Percentiles rank a stretch among this genome's conserved stretches.
phyloP scores from a whole-genome alignment of 1,284 basidiomycete genomes.

The Pyrrhoderma lamaoense region DNA sequence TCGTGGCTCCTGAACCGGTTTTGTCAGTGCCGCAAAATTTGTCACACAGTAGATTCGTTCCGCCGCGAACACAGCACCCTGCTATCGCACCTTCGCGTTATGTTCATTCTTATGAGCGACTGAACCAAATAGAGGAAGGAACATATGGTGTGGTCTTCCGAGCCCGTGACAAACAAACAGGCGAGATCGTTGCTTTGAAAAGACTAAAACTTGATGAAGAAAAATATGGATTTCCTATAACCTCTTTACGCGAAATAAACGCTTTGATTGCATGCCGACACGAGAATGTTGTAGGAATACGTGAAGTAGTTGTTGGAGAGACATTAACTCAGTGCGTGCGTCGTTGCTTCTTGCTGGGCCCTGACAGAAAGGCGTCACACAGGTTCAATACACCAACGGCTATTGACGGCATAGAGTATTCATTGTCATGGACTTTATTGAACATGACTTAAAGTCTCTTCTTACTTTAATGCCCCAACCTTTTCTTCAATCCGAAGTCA shows the following conservation, averaged over 20 bases:
- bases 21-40: conserved; percentile 3
- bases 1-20: conserved; percentile 16
- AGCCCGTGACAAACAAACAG: conserved; percentile 87
- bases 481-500: conserved; percentile 96
- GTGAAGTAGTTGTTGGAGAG: conserved; percentile 98
- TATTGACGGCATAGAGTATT: conserved; percentile 64
- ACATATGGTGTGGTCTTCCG: conserved; percentile 98
- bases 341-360: conserved; percentile 9
- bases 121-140: conserved; percentile 99
- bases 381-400: conserved; percentile 4
- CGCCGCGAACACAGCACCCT: conserved; percentile 69
- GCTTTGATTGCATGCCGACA: conserved; percentile 89
- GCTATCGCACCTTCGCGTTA: conserved; percentile 77
- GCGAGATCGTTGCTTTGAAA: conserved; percentile 94
- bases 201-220: conserved; percentile 98
- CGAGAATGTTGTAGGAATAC: conserved; percentile 91
- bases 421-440: conserved; percentile 99
- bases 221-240: conserved; percentile 98
- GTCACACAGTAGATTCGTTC: conserved; percentile 60
- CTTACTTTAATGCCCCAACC: conserved; percentile 90
- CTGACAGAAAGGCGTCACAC: conserved; percentile 16
- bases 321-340: conserved; percentile 91
- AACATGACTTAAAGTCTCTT: conserved; percentile 97
- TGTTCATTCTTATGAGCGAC: conserved; percentile 85
- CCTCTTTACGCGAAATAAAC: conserved; percentile 90